phyloP scores from a whole-genome alignment of 345 rosid species.

The Geranium rotundifolium region DNA sequence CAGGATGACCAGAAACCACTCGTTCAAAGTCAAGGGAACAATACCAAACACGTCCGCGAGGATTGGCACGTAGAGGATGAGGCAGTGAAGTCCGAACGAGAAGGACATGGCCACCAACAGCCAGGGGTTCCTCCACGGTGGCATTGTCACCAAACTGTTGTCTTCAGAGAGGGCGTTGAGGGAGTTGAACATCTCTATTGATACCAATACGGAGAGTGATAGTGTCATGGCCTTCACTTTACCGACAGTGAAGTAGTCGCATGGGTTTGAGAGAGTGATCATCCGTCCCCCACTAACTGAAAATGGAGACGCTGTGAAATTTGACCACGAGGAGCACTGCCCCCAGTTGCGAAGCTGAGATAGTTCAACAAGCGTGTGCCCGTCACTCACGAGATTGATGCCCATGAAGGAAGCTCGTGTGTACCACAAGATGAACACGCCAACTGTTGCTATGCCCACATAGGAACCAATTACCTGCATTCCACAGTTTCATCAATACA shows the following conservation, averaged over 20 bases:
- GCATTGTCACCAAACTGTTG: slow-evolving; percentile 62
- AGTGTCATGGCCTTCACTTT: too few relatives aligned
- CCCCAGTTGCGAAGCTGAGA: slow-evolving; percentile 72
- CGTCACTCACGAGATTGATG: slow-evolving; percentile 53
- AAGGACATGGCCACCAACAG: slow-evolving; percentile 77
- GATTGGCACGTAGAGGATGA: slow-evolving; percentile 78
- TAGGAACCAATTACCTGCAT: slow-evolving; percentile 73
- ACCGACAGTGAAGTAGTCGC: slow-evolving; percentile 60
- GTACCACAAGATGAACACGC: slow-evolving; percentile 80
- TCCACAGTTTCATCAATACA: slow-evolving; percentile 3
- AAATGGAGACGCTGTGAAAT: slow-evolving; percentile 60
- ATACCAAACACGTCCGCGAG: slow-evolving; percentile 63
- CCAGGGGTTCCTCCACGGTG: slow-evolving; percentile 92
- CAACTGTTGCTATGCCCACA: slow-evolving; percentile 94
- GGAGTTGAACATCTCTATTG: slow-evolving; percentile 88
- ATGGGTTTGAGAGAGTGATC: slow-evolving; percentile 49
- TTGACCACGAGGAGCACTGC: slow-evolving; percentile 68
- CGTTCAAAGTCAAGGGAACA: slow-evolving; percentile 61
- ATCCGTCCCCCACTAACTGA: slow-evolving; percentile 35
- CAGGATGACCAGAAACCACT: slow-evolving; percentile 68
- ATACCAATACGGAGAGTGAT: slow-evolving; percentile 57
- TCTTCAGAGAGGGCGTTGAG: slow-evolving; percentile 86
- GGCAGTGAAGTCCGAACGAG: slow-evolving; percentile 73
- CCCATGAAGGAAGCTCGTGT: slow-evolving; percentile 73
- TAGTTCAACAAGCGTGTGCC: slow-evolving; percentile 61